Percentiles rank a stretch among this genome's conserved stretches.
Conservation (phyloP, 1,284 basidiomycete genomes). For the Puccinia novopanici region DNA sequence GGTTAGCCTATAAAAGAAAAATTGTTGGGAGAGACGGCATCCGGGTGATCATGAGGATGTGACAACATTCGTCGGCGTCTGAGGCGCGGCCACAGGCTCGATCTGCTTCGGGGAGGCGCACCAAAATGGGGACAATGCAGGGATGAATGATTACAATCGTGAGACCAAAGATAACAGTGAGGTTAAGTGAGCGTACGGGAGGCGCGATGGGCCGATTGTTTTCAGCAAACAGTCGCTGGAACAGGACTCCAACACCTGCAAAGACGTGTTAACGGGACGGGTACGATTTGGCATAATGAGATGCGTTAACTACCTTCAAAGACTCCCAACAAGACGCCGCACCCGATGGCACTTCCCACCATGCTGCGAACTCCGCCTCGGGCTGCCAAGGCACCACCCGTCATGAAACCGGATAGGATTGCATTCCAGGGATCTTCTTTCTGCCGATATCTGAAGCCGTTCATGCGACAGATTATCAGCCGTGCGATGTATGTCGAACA, state of each 20-base stretch:
- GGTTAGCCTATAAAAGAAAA: neutral
- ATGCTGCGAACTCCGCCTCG: conserved; percentile 93
- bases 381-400: conserved; percentile 90
- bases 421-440: conserved; percentile 99
- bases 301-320: conserved; percentile 59
- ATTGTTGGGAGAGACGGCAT: too few relatives aligned
- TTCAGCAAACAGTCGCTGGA: conserved; percentile 80
- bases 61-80: conserved; percentile 6
- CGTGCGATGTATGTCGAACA: neutral
- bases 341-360: conserved; percentile 85
- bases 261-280: neutral
- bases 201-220: conserved; percentile 67
- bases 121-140: too few relatives aligned
- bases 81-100: conserved; percentile 21
- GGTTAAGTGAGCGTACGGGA: conserved; percentile 8
- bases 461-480: neutral
- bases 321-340: conserved; percentile 93
- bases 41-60: conserved; percentile 30
- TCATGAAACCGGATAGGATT: conserved; percentile 96
- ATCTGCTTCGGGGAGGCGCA: neutral
- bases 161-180: neutral
- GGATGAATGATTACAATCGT: too few relatives aligned
- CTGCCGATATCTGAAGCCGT: conserved; percentile 67
- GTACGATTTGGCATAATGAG: neutral
- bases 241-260: conserved; percentile 78